Base-by-base conservation (phyloP, 331 rosid genomes). In the Quercus lobata region DNA sequence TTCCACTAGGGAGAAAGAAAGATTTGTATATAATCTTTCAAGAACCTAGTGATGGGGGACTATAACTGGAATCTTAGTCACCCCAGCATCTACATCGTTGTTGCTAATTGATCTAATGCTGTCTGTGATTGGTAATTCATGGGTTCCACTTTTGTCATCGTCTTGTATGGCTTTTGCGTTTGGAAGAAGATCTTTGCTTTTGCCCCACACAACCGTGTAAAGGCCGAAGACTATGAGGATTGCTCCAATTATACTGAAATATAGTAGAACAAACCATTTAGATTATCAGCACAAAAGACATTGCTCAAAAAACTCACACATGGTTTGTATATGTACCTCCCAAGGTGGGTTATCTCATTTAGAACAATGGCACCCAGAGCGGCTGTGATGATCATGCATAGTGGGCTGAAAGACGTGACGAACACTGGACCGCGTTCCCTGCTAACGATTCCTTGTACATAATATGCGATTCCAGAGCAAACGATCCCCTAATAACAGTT, bases 391-490 rank as follows among this genome's bases (percentile, higher is more conserved):
- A 94, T 94, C 98, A 94, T 94, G 71, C 90, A 87, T 4, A 94
- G 79, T 49, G 98, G 98, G 35, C 96, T 94, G 76, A 94, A 94
- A 35, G 98, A 90, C 2, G 98, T 94, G 2, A 94, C 91, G 57
- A 94, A 94, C 18, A 94, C 98, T 2, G 98, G 98, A 65, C 98
- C 98, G 24, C 94, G 91, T 81, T 89, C 87, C 68, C 88, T 88
- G 15, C 85, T 94, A 61, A 94, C 97, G 37, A 89, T 65, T 16
- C 97, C 98, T 84, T 94, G 98, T 65, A 94, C 82, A 57, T 90
- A 94, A 72, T 89, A 94, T 60, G 98, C 98, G 80, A 94, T 87
- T 76, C 92, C 98, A 66, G 98, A 94, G 80, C 98, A 94, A 46
- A 92, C 85, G 57, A 92, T 86, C 34, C 98, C 98, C 98, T 95